Conservation (phyloP, 2,329 filamentous ascomycete genomes). For the Clonostachys byssicola region DNA sequence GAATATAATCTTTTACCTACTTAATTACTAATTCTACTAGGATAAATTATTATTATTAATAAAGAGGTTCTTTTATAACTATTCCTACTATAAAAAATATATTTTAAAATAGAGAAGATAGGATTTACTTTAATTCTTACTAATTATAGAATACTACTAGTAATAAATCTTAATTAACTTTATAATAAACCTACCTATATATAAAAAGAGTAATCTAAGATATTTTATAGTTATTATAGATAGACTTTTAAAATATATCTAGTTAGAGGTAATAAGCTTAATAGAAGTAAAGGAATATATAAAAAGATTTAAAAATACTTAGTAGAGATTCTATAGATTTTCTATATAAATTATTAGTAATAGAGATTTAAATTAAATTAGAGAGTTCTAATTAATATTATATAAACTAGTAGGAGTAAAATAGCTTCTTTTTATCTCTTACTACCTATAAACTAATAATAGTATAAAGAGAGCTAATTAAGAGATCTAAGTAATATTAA, state of each 20-base stretch:
- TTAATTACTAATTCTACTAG: no score
- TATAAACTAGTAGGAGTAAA: neutral
- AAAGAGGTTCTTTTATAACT: no score
- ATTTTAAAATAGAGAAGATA: neutral
- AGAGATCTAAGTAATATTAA: neutral
- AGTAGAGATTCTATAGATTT: neutral
- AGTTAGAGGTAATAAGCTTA: neutral
- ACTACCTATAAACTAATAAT: neutral
- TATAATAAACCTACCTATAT: neutral
- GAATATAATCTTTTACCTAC: no score
- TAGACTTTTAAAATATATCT: neutral
- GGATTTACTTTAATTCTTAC: neutral
- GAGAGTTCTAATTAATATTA: neutral
- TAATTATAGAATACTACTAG: neutral
- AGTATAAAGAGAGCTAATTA: neutral
- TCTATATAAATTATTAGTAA: neutral
- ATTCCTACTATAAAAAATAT: no score
- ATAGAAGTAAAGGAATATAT: neutral
- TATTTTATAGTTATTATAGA: neutral
- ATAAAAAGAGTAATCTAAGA: neutral
- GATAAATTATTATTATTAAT: no score
- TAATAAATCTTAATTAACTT: neutral
- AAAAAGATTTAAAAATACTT: neutral
- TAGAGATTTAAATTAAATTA: neutral
- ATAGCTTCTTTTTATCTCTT: neutral